Evolutionary conservation across 169 alveolate genomes (phyloP).

Genomic region (Cryptosporidium felis): DNA sequence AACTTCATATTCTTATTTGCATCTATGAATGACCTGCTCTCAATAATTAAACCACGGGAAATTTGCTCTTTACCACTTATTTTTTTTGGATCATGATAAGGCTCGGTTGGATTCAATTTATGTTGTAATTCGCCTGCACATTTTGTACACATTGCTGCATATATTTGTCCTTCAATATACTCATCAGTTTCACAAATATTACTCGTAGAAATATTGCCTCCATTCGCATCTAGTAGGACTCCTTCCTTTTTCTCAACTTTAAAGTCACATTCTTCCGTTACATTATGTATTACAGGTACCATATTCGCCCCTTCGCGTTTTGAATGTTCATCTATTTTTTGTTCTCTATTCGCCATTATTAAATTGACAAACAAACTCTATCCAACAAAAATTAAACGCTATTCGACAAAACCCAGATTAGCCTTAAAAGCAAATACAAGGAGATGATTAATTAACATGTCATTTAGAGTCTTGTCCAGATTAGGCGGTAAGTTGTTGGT

Average conservation of each 20-base stretch:
- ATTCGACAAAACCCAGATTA: not conserved
- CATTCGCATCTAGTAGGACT: not conserved
- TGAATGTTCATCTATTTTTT: not conserved
- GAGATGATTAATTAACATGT: not conserved
- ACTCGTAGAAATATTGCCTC: not conserved
- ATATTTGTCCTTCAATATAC: constrained; percentile 16
- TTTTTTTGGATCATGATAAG: constrained; percentile 52
- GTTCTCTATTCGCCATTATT: constrained; percentile 12
- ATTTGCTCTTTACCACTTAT: constrained; percentile 59
- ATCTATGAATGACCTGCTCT: constrained; percentile 62
- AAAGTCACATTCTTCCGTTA: not conserved
- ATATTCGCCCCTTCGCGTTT: constrained; percentile 41
- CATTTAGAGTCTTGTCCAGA: constrained; percentile 67
- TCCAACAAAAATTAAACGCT: not conserved
- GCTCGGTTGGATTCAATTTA: constrained; percentile 32
- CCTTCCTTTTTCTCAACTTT: not conserved
- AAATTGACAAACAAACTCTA: not conserved
- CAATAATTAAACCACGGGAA: constrained; percentile 51
- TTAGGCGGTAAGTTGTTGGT: constrained; percentile 62
- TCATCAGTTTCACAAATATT: not conserved
- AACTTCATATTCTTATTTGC: constrained; percentile 29
- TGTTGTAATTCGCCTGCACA: constrained; percentile 71
- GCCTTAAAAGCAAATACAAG: constrained; percentile 12
- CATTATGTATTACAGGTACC: constrained; percentile 49
- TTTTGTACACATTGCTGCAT: constrained; percentile 71